These are phyloP conservation scores for Termitomyces sp. DNA, from an alignment of 768 basidiomycete genomes.

Conservation along the genomic window DNA sequence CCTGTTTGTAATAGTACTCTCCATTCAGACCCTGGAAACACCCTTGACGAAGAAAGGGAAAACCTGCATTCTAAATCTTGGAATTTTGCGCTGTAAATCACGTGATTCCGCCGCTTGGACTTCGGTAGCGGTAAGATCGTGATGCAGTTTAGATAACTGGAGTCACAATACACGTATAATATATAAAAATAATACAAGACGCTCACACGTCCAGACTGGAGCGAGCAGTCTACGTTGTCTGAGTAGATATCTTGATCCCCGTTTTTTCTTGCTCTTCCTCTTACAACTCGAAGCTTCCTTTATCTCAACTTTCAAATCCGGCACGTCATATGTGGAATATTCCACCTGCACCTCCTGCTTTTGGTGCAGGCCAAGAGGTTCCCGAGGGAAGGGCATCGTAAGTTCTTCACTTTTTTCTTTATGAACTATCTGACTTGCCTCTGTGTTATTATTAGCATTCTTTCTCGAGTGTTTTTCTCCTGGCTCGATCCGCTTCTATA, in stretches of 20 bases:
- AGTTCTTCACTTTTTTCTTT: background rate
- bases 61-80: too few species aligned
- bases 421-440: background rate
- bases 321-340: conserved; percentile 12
- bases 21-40: too few species aligned
- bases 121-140: too few species aligned
- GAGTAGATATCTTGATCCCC: background rate
- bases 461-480: conserved; percentile 36
- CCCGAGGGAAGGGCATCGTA: conserved; percentile 16
- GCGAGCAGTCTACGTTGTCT: background rate
- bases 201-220: background rate
- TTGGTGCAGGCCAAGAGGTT: conserved; percentile 13
- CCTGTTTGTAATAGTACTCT: too few species aligned
- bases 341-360: conserved; percentile 16
- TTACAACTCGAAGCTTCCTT: too few species aligned
- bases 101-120: too few species aligned
- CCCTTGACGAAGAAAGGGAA: too few species aligned
- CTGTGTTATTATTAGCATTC: conserved; percentile 15
- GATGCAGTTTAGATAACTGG: too few species aligned
- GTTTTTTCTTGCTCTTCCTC: background rate
- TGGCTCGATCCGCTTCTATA: conserved; percentile 44
- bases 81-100: too few species aligned
- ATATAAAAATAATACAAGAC: background rate
- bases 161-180: background rate
- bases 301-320: background rate